A percentile compares a stretch with the other conserved stretches of the same genome.
Conservation (phyloP, 352 stramenopile genomes). For the Phytophthora pisi region DNA sequence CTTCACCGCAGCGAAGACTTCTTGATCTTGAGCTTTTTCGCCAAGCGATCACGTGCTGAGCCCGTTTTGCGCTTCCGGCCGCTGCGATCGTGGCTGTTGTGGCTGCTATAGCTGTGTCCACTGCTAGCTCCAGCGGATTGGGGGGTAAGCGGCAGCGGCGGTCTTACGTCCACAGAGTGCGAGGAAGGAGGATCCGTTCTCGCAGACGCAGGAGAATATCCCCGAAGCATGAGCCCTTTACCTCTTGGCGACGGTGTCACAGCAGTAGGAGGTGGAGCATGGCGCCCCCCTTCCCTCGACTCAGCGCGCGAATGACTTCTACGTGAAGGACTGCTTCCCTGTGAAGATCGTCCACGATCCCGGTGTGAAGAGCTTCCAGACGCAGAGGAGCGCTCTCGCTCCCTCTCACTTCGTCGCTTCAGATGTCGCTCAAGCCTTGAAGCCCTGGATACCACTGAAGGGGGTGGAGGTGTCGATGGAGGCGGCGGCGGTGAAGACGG, state of each 20-base stretch:
- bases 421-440: conserved; percentile 17
- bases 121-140: conserved; percentile 19
- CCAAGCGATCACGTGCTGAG: conserved; percentile 70
- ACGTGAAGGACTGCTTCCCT: conserved; percentile 18
- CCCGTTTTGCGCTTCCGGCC: conserved; percentile 54
- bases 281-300: conserved; percentile 12
- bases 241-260: conserved; percentile 39
- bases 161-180: conserved; percentile 42
- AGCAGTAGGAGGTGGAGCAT: conserved; percentile 9
- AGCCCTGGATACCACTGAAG: conserved; percentile 15
- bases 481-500: conserved; percentile 34
- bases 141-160: conserved; percentile 47
- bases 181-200: conserved; percentile 19
- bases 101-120: conserved; percentile 30
- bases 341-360: conserved; percentile 28
- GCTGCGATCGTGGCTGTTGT: conserved; percentile 3
- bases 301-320: conserved; percentile 13
- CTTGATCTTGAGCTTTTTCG: conserved; percentile 85
- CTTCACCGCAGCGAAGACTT: conserved; percentile 49
- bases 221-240: conserved; percentile 42
- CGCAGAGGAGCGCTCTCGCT: conserved; percentile 15
- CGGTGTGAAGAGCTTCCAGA: conserved; percentile 30
- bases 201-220: conserved; percentile 35
- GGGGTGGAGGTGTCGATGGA: conserved; percentile 30
- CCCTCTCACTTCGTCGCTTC: conserved; percentile 20